phyloP scores from a whole-genome alignment of 345 rosid species.

The Aquilaria malaccensis region DNA sequence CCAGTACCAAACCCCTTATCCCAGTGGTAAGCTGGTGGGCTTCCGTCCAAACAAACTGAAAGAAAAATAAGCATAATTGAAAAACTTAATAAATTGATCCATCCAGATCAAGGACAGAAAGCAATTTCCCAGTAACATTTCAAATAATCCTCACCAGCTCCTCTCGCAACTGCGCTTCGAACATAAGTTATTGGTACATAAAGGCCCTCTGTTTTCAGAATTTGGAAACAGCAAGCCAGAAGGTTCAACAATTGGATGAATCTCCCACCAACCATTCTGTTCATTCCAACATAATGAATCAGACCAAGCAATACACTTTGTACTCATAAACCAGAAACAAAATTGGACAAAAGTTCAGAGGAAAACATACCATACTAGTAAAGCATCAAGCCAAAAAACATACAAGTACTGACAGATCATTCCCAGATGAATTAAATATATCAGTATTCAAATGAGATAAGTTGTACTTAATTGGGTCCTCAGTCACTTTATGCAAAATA shows the following conservation, averaged over 20 bases:
- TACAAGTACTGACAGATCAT: not conserved
- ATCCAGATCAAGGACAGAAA: not conserved
- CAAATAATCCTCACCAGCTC: constrained; percentile 55
- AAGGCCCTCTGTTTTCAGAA: constrained; percentile 39
- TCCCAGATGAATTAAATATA: too few species aligned
- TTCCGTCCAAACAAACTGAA: constrained; percentile 95
- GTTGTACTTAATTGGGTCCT: too few species aligned
- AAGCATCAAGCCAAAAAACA: not conserved
- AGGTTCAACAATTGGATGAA: constrained; percentile 38
- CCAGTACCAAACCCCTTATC: constrained; percentile 77
- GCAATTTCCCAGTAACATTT: not conserved
- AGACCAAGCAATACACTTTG: not conserved
- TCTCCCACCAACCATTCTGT: constrained; percentile 58
- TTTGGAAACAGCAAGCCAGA: constrained; percentile 28
- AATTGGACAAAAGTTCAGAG: constrained; percentile 2
- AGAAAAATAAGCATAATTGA: not conserved
- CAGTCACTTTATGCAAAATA: too few species aligned
- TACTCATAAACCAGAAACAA: not conserved
- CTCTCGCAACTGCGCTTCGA: constrained; percentile 57
- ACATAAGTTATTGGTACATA: constrained; percentile 52
- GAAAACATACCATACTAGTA: constrained; percentile 8
- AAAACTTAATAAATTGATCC: not conserved
- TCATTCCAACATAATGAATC: constrained; percentile 5
- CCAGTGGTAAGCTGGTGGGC: constrained; percentile 90
- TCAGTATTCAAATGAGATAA: too few species aligned